phyloP scores from a whole-genome alignment of 2,329 filamentous ascomycete species.

The Diaporthe vexans region DNA sequence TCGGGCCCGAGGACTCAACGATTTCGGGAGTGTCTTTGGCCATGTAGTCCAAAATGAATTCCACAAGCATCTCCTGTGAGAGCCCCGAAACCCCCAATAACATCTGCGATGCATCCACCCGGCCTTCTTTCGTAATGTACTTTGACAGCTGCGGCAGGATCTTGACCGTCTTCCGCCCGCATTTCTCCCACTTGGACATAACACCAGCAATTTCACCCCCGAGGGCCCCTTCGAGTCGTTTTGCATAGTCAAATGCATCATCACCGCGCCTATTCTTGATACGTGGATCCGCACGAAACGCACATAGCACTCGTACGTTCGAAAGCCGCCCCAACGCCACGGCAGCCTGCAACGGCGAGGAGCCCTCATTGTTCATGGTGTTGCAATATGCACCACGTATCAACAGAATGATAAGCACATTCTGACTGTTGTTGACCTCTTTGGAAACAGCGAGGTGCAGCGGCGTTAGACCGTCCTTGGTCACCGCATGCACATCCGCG shows the following conservation, averaged over 20 bases:
- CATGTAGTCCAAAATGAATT: neutral
- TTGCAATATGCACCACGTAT: neutral
- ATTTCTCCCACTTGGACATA: neutral
- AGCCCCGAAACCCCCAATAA: neutral
- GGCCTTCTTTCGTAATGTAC: neutral
- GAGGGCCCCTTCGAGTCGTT: rapidly evolving
- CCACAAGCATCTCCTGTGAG: neutral
- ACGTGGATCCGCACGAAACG: neutral
- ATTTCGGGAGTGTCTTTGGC: neutral
- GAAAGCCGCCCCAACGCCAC: neutral
- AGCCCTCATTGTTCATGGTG: neutral
- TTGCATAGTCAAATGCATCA: neutral
- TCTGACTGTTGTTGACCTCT: neutral
- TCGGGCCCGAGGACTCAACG: neutral
- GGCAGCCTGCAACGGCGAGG: neutral
- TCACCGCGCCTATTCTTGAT: neutral
- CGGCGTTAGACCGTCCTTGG: neutral
- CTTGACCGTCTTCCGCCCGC: neutral
- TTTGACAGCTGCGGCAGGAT: neutral
- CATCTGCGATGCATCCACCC: neutral
- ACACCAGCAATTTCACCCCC: neutral
- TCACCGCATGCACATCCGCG: neutral
- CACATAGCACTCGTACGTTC: neutral
- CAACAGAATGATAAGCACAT: neutral
- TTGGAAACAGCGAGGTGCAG: neutral